Conservation (phyloP, 805 yeast species). For the Metahyphopichia silvanorum region DNA sequence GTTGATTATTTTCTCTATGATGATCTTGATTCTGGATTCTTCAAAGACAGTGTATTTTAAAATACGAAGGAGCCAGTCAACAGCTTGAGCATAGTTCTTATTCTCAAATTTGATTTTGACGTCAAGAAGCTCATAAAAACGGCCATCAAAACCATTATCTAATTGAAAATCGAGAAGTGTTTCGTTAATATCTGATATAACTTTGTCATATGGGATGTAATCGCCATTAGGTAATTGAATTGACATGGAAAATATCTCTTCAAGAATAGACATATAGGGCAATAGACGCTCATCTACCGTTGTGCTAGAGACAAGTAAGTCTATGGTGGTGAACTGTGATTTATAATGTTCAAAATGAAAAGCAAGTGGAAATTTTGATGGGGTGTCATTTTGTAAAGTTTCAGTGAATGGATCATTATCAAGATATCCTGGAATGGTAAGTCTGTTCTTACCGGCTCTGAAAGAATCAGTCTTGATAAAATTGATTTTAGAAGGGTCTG, state of each 20-base stretch:
- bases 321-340: conserved; percentile 74
- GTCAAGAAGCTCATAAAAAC: conserved; percentile 63
- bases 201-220: conserved; percentile 65
- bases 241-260: conserved; percentile 71
- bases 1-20: conserved; percentile 59
- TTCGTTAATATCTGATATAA: conserved; percentile 65
- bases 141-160: conserved; percentile 54
- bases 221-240: conserved; percentile 60
- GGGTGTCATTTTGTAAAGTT: conserved; percentile 22
- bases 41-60: conserved; percentile 70
- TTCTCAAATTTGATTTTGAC: conserved; percentile 60
- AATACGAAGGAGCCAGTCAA: conserved; percentile 72
- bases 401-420: conserved; percentile 20
- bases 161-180: conserved; percentile 66
- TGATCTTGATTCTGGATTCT: conserved; percentile 62
- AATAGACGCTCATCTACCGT: conserved; percentile 50
- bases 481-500: conserved; percentile 70
- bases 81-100: conserved; percentile 61
- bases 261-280: conserved; percentile 61
- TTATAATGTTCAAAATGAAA: conserved; percentile 76
- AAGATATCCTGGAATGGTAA: conserved; percentile 22
- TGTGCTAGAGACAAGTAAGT: conserved; percentile 56
- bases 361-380: conserved; percentile 57
- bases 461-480: conserved; percentile 71
- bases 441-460: conserved; percentile 49